phyloP scores from a whole-genome alignment of 345 rosid species.

The Conringia planisiliqua region DNA sequence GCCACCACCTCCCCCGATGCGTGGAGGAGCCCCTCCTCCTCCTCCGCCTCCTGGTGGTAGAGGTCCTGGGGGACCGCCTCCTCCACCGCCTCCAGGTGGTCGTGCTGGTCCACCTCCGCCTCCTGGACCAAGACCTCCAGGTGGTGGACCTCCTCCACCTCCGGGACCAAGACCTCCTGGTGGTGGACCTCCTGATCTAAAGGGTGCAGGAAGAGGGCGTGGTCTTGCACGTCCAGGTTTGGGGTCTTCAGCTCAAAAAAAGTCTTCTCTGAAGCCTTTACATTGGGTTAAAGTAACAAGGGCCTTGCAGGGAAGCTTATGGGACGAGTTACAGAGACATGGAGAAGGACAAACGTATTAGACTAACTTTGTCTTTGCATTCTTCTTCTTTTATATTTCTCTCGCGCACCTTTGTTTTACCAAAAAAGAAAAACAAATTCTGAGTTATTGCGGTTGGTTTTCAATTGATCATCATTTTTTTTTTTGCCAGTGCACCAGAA shows the following conservation, averaged over 20 bases:
- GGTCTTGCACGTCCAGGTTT: conserved; percentile 55
- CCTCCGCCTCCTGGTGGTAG: conserved; percentile 44
- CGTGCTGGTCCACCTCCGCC: conserved; percentile 59
- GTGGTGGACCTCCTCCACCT: conserved; percentile 74
- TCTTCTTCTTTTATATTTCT: not conserved
- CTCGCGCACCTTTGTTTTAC: conserved; percentile 1
- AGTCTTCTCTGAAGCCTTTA: conserved; percentile 89
- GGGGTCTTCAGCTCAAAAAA: conserved; percentile 49
- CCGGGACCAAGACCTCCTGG: conserved; percentile 73
- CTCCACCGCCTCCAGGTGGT: conserved; percentile 70
- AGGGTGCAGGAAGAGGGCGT: conserved; percentile 66
- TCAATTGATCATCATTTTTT: not conserved
- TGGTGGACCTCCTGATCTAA: conserved; percentile 56
- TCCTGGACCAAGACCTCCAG: conserved; percentile 67
- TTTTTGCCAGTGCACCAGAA: conserved; percentile 61
- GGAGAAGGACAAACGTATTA: conserved; percentile 81
- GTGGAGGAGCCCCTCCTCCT: conserved; percentile 42
- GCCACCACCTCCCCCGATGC: conserved; percentile 41
- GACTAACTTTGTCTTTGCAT: conserved; percentile 27
- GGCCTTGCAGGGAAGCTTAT: conserved; percentile 96
- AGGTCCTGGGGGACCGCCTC: conserved; percentile 45
- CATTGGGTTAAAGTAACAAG: conserved; percentile 99
- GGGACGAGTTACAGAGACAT: conserved; percentile 94
- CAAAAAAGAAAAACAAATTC: not conserved
- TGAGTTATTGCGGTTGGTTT: not conserved